Conservation (phyloP, 2,329 filamentous ascomycete species). For the Neofusicoccum umdonicola region DNA sequence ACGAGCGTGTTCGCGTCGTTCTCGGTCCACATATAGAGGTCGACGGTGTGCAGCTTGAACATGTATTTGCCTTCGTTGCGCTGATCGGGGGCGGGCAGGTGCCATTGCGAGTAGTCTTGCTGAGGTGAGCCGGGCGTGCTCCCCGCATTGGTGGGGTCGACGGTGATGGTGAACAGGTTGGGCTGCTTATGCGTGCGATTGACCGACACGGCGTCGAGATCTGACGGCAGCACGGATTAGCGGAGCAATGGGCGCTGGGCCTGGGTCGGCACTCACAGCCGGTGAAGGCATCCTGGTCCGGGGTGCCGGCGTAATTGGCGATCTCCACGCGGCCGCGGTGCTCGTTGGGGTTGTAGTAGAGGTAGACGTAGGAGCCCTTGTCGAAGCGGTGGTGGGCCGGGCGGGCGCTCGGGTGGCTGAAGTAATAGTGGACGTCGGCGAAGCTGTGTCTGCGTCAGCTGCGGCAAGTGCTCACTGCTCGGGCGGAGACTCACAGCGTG, state of each 20-base stretch:
- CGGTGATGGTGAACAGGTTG: slow-evolving; percentile 65
- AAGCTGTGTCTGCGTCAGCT: slow-evolving; percentile 55
- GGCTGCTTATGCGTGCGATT: slow-evolving; percentile 73
- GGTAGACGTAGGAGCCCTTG: slow-evolving; percentile 75
- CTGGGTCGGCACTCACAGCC: slow-evolving; percentile 60
- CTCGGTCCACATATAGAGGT: slow-evolving; percentile 77
- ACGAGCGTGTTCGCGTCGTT: slow-evolving; percentile 70
- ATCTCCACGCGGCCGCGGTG: slow-evolving; percentile 70
- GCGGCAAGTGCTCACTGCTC: too few relatives aligned
- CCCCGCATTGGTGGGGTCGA: slow-evolving; percentile 47
- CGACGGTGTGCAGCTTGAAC: slow-evolving; percentile 72
- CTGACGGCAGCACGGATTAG: slow-evolving; percentile 40
- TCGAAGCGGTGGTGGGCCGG: slow-evolving; percentile 80
- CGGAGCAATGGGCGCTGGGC: neutral
- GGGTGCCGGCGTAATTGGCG: slow-evolving; percentile 70
- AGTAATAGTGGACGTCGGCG: slow-evolving; percentile 76
- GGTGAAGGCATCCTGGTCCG: slow-evolving; percentile 76
- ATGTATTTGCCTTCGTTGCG: slow-evolving; percentile 75
- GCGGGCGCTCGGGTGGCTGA: slow-evolving; percentile 62
- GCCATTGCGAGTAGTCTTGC: slow-evolving; percentile 62
- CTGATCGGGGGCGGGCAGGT: slow-evolving; percentile 70
- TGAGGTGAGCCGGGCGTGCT: slow-evolving; percentile 39
- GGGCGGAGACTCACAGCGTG: slow-evolving; percentile 43
- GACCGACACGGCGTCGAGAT: slow-evolving; percentile 63
- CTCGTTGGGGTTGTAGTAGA: slow-evolving; percentile 70